Conservation (phyloP, 2,329 filamentous ascomycete genomes). For the Botrytis aclada region DNA sequence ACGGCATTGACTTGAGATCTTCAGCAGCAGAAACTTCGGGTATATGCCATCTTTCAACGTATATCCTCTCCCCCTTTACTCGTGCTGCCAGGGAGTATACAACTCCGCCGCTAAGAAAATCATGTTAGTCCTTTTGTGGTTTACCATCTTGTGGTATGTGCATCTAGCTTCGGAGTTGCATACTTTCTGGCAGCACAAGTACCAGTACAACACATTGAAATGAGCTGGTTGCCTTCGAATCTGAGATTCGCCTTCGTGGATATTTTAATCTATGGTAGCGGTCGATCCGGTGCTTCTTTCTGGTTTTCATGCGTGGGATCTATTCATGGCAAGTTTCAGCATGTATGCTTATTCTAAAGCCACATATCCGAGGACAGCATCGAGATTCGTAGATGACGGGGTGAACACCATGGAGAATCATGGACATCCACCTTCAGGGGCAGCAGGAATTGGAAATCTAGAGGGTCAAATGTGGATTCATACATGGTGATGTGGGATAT, state of each 20-base stretch:
- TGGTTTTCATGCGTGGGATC: background rate
- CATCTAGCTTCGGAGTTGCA: background rate
- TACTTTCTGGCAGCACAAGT: background rate
- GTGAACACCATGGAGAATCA: background rate
- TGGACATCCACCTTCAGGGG: background rate
- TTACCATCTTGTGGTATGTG: background rate
- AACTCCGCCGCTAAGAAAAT: background rate
- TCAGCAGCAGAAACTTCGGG: background rate
- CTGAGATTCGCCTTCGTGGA: background rate
- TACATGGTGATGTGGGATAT: background rate
- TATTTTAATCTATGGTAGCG: background rate
- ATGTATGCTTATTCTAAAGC: background rate
- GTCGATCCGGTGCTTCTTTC: conserved; percentile 1
- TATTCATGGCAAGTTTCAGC: background rate
- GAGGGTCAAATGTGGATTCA: background rate
- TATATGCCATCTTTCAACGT: background rate
- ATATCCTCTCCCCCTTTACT: background rate
- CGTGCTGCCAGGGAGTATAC: background rate
- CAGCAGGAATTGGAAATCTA: background rate
- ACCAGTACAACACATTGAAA: background rate
- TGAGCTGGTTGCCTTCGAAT: background rate
- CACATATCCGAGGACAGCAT: background rate
- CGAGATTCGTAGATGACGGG: background rate
- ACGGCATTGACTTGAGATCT: background rate
- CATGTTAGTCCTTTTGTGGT: background rate